Base-by-base conservation (phyloP, 176 grass and related monocot genomes). In the Carex parvula region DNA sequence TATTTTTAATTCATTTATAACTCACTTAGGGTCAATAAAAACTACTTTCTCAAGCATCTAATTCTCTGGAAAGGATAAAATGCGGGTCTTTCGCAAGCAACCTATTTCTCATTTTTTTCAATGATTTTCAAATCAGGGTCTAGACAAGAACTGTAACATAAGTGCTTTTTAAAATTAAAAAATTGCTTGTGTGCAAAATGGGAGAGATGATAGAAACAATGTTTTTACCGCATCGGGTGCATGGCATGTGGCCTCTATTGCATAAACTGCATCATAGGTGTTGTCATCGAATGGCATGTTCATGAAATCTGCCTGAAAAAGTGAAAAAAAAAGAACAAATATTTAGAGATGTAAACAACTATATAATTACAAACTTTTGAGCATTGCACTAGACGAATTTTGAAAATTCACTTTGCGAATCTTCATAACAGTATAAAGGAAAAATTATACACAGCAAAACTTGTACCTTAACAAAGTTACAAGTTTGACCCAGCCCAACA, bases 381-480 rank as follows among this genome's bases (percentile, higher is more conserved):
- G 24, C 60, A 60, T 46, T 57, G 29, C 39, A 15, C 17, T 11
- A 77, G 5, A 76, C 0, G 8, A 41, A 85, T 6, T 0, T 0
- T 8, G 7, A 15, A 78, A 78, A 54, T 78, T 48, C 5, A 54
- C 42, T 52, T 30, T 2, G 5, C 11, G 20, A 17, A 60, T 58
- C 33, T 32, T 58, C 52, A 58, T 80, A 58, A 21, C 20, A 12
- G 15, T 30, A 12, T 57, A 32, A 30, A 57, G 7, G 39, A 15
- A 74, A 74, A 74, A 57, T 57, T 17, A 55, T 32, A 57, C 14
- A 16, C 0, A 30, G 73, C 3, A 78, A 78, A 57, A 16, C 42
- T 44, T 88, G 70, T 94, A 95, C 93, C 96, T 99, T 94, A 22
- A 99, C 96, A 84, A 92, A 95, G 77, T 94, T 59, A n/a, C 96